Evolutionary conservation across 2,329 filamentous ascomycete genomes (phyloP).

Genomic region (Fusarium longipes): DNA sequence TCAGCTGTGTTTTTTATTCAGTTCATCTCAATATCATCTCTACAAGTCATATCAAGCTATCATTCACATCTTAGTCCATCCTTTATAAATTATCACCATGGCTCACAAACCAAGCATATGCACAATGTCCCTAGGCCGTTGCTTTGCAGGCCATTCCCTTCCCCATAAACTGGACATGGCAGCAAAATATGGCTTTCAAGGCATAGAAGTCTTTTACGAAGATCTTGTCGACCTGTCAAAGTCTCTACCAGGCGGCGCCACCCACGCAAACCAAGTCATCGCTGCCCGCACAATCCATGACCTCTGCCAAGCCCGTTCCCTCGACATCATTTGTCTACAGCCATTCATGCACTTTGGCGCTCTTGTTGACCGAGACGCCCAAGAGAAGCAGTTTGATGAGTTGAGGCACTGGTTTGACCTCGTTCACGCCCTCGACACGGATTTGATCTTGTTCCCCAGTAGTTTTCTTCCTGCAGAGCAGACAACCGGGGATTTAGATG

Average conservation of each 20-base stretch:
- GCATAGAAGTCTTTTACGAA: slow-evolving; percentile 82
- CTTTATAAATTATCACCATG: slow-evolving; percentile 50
- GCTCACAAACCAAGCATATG: slow-evolving; percentile 74
- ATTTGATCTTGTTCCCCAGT: slow-evolving; percentile 80
- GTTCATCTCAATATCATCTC: background rate
- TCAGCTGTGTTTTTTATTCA: slow-evolving; percentile 8
- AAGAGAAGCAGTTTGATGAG: slow-evolving; percentile 68
- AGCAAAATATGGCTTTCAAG: slow-evolving; percentile 70
- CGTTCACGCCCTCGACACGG: slow-evolving; percentile 71
- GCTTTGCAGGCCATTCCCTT: slow-evolving; percentile 74
- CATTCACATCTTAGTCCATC: background rate
- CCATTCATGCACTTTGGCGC: slow-evolving; percentile 85
- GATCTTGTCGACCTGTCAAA: slow-evolving; percentile 73
- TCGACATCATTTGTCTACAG: slow-evolving; percentile 74
- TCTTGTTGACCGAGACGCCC: slow-evolving; percentile 69
- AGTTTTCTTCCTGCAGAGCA: slow-evolving; percentile 69
- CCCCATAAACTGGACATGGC: slow-evolving; percentile 76
- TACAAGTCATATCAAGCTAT: background rate
- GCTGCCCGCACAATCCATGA: slow-evolving; percentile 68
- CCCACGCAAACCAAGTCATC: slow-evolving; percentile 59
- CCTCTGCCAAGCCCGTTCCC: slow-evolving; percentile 66
- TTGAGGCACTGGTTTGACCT: slow-evolving; percentile 77
- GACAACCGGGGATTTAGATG: slow-evolving; percentile 59
- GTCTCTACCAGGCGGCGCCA: slow-evolving; percentile 55
- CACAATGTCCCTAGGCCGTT: slow-evolving; percentile 80